Evolutionary conservation across 345 rosid genomes (phyloP), one percentile per base, ranked within the genome.

Genomic region (Stellera chamaejasme): DNA sequence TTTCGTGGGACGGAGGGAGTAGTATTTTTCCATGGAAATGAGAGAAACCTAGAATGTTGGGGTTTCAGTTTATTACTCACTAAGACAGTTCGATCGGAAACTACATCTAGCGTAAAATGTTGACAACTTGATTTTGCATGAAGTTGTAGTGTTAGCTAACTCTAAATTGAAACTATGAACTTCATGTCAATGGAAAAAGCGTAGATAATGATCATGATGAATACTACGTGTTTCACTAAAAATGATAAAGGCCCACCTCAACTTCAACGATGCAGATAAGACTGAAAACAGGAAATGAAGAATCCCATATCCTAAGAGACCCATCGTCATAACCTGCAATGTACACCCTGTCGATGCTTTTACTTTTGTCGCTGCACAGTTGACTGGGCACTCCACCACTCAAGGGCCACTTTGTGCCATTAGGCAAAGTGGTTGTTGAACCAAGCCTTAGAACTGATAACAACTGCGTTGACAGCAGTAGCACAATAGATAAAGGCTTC

Each of bases 241-340:
- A 32, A 32, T 1, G 9, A 32, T 5, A 32, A 32, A 32, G 56
- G 64, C 32, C 52, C 69, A 85, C 93, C 77, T 78, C 59, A 54
- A 77, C 70, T 64, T 76, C 69, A 45, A 79, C 25, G 60, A 61
- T 32, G 62, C 66, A 72, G 59, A 78, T 69, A 54, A 59, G 72
- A 50, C 69, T 59, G 16, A 85, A 55, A 46, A 69, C 59, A 28
- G 82, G 75, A 66, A 55, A 73, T 13, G 82, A 74, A 5, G 86
- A 82, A 76, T 80, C 74, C 82, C 82, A 85, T 19, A 85, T 63
- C 66, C 81, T 61, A 63, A 82, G 76, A 43, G 88, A 74, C 66
- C 93, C 88, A 65, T 85, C 84, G 41, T 68, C 62, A 67, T 85
- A 82, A 62, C 93, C 93, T 56, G 76, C 85, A 56, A 82, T 56